Evolutionary conservation across 2,329 filamentous ascomycete species (phyloP), one percentile per base, ranked within the genome.

Genomic region (Teratosphaeria nubilosa): DNA sequence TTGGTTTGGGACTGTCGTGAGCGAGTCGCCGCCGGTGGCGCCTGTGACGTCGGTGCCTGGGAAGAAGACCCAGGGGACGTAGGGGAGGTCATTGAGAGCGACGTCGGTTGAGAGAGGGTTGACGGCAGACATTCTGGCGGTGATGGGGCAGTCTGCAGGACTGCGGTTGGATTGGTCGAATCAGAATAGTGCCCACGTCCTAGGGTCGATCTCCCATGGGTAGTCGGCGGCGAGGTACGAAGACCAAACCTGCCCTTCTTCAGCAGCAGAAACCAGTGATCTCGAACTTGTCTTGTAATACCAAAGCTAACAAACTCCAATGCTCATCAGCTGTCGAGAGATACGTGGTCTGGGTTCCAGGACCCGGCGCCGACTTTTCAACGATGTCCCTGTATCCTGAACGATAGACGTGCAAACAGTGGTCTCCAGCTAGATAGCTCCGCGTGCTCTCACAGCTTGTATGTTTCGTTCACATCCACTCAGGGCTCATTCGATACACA

Each of bases 1-100:
- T 66, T 91, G 77, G 74, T 96, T 96, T 65, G 95, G 80, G 73
- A 96, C 83, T 63, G 88, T 76, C 1, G 76, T 77, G 60, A 85
- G 74, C 27, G 87, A 79, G 75, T 85, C 76, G 76, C 88, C 88
- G 63, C 88, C 88, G 7, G 81, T 84, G 22, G 77, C 72, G 63
- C 88, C 88, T 6, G 81, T 84, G 24, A 77, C 72, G 37, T 76
- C 76, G 20, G 85, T 84, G 68, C 81, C 82, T 76, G 90, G 89
- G 75, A 85, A 88, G 3, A 65, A 61, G 32, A 71, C 64, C 53
- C 64, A 72, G 52, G 67, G 67, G 7, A 69, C 59, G 58, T 64
- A 67, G 24, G 63, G 63, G 16, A 64, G 59, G 27, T 52, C 32
- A 16, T 56, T 24, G 20, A 58, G 56, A 11, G 52, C n/a, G 32